Conservation (phyloP, 2,329 filamentous ascomycete species). For the Aspergillus piperis region DNA sequence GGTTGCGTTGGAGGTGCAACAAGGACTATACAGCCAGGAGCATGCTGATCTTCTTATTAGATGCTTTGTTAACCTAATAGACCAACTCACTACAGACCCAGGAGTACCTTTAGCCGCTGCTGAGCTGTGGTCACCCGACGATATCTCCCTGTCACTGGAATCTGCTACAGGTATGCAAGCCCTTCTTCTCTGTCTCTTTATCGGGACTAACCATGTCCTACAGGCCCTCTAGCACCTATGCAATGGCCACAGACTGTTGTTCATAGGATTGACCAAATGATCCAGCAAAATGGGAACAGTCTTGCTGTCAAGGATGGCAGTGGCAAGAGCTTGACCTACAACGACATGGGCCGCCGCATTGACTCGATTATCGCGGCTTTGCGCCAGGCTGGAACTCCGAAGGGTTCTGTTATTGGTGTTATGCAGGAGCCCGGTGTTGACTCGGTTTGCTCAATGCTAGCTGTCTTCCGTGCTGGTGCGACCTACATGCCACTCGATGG, state of each 20-base stretch:
- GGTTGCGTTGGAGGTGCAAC: neutral
- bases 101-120: neutral
- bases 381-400: neutral
- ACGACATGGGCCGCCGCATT: neutral
- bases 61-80: fast-evolving
- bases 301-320: neutral
- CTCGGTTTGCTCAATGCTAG: conserved; percentile 5
- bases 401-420: neutral
- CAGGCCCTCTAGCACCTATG: neutral
- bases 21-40: neutral
- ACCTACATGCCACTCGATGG: conserved; percentile 43
- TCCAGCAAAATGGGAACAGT: too few species aligned
- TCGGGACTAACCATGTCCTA: too few species aligned
- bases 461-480: conserved; percentile 30
- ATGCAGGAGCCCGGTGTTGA: neutral
- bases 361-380: neutral
- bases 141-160: neutral
- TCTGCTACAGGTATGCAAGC: neutral
- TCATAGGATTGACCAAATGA: too few species aligned
- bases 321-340: neutral
- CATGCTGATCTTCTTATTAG: neutral
- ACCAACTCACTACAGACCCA: neutral
- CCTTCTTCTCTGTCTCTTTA: too few species aligned
- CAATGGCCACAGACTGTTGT: neutral
- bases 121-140: neutral